Percentiles rank a stretch among this genome's conserved stretches.
phyloP scores from a whole-genome alignment of 2,329 filamentous ascomycete genomes.

The Aspergillus fructus region DNA sequence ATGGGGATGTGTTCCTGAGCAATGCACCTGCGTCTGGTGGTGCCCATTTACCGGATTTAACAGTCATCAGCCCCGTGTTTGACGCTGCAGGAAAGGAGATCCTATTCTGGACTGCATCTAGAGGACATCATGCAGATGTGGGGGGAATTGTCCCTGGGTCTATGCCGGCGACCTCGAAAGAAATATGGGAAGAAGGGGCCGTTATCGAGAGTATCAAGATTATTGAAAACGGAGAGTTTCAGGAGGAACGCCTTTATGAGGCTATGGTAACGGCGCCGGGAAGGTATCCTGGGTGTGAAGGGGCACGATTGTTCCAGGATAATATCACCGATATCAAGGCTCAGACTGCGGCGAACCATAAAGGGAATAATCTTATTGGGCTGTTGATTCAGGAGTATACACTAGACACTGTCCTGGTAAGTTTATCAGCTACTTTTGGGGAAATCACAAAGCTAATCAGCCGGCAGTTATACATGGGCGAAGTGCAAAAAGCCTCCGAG shows the following conservation, averaged over 20 bases:
- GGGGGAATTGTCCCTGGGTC: slow-evolving; percentile 78
- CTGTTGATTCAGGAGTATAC: slow-evolving; percentile 39
- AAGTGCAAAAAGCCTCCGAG: slow-evolving; percentile 79
- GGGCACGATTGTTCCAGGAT: slow-evolving; percentile 75
- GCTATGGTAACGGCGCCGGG: slow-evolving; percentile 72
- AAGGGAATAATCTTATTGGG: no score
- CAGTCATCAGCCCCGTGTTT: slow-evolving; percentile 75
- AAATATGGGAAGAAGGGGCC: slow-evolving; percentile 50
- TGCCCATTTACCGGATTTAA: slow-evolving; percentile 81
- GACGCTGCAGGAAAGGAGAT: slow-evolving; percentile 65
- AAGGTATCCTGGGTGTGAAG: slow-evolving; percentile 71
- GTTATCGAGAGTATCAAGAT: slow-evolving; percentile 57
- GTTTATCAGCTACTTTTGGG: no score
- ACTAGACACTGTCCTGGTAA: slow-evolving; percentile 62
- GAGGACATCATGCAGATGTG: slow-evolving; percentile 81
- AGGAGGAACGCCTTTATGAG: slow-evolving; percentile 72
- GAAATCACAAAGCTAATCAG: no score
- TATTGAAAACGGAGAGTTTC: slow-evolving; percentile 73
- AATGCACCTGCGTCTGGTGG: slow-evolving; percentile 84
- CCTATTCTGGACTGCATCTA: slow-evolving; percentile 77
- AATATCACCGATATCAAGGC: slow-evolving; percentile 86
- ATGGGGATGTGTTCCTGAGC: slow-evolving; percentile 77
- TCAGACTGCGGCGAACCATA: slow-evolving; percentile 73
- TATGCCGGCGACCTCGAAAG: slow-evolving; percentile 65
- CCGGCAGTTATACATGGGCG: slow-evolving; percentile 73